Percentiles rank a stretch among this genome's conserved stretches.
Conservation (phyloP, 1,139 yeast species). For the Saccharomycopsis hybrid region DNA sequence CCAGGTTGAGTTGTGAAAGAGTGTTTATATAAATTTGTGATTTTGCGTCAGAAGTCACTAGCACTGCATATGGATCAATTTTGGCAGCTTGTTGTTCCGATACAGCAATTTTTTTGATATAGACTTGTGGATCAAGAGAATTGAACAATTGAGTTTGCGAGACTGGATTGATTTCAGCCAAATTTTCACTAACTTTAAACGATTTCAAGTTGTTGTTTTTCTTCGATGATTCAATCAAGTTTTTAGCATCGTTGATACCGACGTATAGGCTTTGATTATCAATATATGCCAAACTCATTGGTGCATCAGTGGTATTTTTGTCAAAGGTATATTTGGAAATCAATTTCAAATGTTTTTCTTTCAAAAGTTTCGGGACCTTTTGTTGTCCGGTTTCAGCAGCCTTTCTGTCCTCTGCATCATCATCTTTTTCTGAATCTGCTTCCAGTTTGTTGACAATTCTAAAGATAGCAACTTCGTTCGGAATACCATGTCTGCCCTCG, state of each 20-base stretch:
- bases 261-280: constrained; percentile 2
- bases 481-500: constrained; percentile 21
- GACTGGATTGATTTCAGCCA: neutral
- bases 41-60: constrained; percentile 7
- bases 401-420: neutral
- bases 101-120: constrained; percentile 14
- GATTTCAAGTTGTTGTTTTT: constrained; percentile 7
- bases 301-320: constrained; percentile 16
- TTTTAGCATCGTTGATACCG: constrained; percentile 16
- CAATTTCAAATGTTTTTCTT: constrained; percentile 2
- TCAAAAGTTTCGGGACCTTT: constrained; percentile 12
- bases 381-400: constrained; percentile 1
- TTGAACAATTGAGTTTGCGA: neutral
- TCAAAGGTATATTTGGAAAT: constrained; percentile 6
- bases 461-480: constrained; percentile 17
- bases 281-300: constrained; percentile 10
- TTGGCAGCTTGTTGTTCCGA: neutral
- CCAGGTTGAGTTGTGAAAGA: neutral
- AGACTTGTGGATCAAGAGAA: constrained; percentile 1
- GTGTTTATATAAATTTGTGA: constrained; percentile 2
- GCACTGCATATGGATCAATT: neutral
- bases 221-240: neutral
- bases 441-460: no score
- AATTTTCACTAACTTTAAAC: constrained; percentile 1
- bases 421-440: neutral